phyloP scores from a whole-genome alignment of 495 filamentous ascomycete genomes.

The Entonaema liquescens region DNA sequence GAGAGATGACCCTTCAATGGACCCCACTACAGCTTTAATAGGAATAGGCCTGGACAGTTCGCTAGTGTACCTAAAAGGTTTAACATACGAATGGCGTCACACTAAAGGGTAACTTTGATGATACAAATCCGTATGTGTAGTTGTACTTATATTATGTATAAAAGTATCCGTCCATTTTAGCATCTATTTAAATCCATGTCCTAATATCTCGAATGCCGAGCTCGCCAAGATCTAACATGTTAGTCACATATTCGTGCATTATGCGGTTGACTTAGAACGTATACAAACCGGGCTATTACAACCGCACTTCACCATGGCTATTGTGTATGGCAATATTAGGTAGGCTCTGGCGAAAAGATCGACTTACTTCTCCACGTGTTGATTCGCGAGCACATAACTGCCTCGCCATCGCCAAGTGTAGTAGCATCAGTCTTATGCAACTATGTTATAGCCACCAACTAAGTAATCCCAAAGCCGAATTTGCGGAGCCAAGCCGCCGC shows the following conservation, averaged over 20 bases:
- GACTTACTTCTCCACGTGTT: constrained; percentile 6
- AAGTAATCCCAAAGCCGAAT: constrained; percentile 9
- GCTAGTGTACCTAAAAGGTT: not conserved
- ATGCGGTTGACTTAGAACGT: not conserved
- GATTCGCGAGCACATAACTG: constrained; percentile 19
- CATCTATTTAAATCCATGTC: not conserved
- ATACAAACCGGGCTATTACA: not conserved
- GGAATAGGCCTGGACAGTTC: not conserved
- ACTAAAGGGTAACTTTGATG: not conserved
- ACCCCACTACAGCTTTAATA: not conserved
- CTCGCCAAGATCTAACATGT: not conserved
- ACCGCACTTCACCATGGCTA: not conserved
- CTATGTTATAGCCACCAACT: constrained; percentile 9
- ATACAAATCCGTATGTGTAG: not conserved
- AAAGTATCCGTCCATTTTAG: not conserved
- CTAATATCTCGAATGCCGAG: not conserved
- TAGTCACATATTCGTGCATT: not conserved
- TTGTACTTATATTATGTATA: too few species aligned
- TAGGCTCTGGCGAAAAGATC: constrained; percentile 10
- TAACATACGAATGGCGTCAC: not conserved
- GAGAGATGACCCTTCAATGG: constrained; percentile 20
- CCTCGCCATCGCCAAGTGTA: constrained; percentile 10
- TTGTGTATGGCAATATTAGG: not conserved
- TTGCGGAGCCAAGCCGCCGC: constrained; percentile 6
- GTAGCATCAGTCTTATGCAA: constrained; percentile 20